A percentile compares a stretch with the other conserved stretches of the same genome.
phyloP scores from a whole-genome alignment of 495 filamentous ascomycete species.

The Daldinia caldariorum region DNA sequence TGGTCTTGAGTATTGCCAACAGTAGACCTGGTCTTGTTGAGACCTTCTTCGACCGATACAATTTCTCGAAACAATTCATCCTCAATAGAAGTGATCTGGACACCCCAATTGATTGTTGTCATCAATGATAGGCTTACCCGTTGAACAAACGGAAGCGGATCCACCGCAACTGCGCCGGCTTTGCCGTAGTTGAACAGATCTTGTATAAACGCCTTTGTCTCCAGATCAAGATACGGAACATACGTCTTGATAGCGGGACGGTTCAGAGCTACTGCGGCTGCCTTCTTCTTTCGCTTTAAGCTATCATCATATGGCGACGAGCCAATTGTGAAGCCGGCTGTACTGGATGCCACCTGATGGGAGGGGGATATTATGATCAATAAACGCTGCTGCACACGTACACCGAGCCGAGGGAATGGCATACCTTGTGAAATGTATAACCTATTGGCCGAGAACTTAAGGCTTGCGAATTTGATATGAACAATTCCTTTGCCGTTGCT shows the following conservation, averaged over 20 bases:
- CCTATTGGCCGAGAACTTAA: constrained; percentile 68
- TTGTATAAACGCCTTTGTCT: constrained; percentile 67
- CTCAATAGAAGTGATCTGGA: constrained; percentile 65
- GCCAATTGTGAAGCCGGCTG: constrained; percentile 72
- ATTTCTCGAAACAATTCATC: constrained; percentile 70
- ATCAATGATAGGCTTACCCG: constrained; percentile 65
- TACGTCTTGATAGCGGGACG: constrained; percentile 69
- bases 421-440: constrained; percentile 73
- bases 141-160: constrained; percentile 71
- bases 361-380: constrained; percentile 6
- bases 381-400: not conserved
- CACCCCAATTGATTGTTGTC: constrained; percentile 71
- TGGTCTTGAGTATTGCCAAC: constrained; percentile 73
- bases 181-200: constrained; percentile 67
- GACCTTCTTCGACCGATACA: constrained; percentile 68
- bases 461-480: constrained; percentile 65
- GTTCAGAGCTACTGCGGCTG: constrained; percentile 70
- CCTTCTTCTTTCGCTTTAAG: constrained; percentile 70
- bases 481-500: constrained; percentile 64
- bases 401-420: not conserved
- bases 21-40: constrained; percentile 67
- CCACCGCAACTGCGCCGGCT: constrained; percentile 61
- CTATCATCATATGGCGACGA: constrained; percentile 71
- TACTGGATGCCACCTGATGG: constrained; percentile 66
- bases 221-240: constrained; percentile 67